Base-by-base conservation (phyloP, 2,329 filamentous ascomycete species). In the Penicillium aurantiogriseum region DNA sequence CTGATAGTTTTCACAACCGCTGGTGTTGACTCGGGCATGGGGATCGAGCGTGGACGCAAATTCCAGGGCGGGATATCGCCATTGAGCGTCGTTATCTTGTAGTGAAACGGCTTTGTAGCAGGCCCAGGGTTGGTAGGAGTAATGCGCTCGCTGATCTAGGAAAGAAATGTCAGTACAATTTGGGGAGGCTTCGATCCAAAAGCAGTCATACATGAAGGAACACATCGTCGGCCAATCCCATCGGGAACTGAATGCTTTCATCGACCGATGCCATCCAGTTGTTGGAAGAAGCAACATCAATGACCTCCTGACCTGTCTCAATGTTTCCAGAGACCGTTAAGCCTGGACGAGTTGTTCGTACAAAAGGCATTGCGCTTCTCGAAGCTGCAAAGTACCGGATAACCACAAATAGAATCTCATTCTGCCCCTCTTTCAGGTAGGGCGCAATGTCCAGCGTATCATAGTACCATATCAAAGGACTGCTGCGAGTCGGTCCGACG, bases 11-110 rank as follows among this genome's bases (percentile, higher is more conserved):
- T 60, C 5, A 73, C 61, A 0, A 27, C 35, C 0, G 67, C 56
- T 0, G 43, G 35, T 1, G 56, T 71, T n/a, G 69, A 59, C 36
- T 73, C 70, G 0, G 69, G 69, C 64, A 71, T 66, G 0, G 76
- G 75, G n/a, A 77, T 76, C 0, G 59, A 54, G 1, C 76, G 71
- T n/a, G 73, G 71, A 9, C 66, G 66, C 3, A 79, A 57, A 29
- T 70, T 63, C 77, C 77, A 79, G 0, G 75, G 75, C 0, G 72
- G 50, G 5, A 77, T 66, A 35, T 77, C 75, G 1, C 76, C 76
- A 58, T 77, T 77, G 25, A 71, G 31, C 0, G 73, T 74, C 29
- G 60, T 69, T 45, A 76, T 67, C 3, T 66, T 63, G 58, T 75
- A 74, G 2, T 56, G 40, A 1, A 67, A 55, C 2, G 71, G 67